Evolutionary conservation across 2,329 filamentous ascomycete genomes (phyloP).

Genomic region (Thelonectria rubi): DNA sequence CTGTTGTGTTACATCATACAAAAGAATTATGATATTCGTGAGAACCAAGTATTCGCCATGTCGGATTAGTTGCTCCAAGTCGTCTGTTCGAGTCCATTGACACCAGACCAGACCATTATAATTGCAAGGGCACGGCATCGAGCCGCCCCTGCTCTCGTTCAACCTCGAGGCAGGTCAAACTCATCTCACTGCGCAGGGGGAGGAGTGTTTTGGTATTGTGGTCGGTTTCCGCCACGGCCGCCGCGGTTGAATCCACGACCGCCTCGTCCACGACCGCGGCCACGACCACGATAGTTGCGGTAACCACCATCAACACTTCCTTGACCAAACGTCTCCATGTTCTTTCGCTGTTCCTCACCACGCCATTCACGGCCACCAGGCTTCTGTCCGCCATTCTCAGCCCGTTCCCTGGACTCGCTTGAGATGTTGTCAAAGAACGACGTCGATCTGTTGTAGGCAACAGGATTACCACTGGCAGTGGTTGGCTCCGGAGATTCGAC

Average conservation of each 20-base stretch:
- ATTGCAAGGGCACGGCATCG: not conserved
- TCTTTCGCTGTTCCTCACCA: constrained; percentile 91
- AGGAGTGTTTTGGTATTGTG: constrained; percentile 44
- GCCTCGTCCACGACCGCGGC: constrained; percentile 73
- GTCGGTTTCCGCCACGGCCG: constrained; percentile 50
- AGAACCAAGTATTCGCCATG: constrained; percentile 19
- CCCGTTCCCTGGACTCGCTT: constrained; percentile 88
- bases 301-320: constrained; percentile 88
- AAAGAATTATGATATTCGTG: constrained; percentile 31
- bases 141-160: constrained; percentile 7
- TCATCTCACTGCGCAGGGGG: constrained; percentile 41
- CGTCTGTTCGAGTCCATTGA: constrained; percentile 1
- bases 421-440: constrained; percentile 99
- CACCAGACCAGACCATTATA: not conserved
- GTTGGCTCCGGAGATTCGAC: constrained; percentile 51
- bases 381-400: constrained; percentile 73
- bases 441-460: constrained; percentile 82
- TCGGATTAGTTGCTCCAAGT: constrained; percentile 20
- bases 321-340: constrained; percentile 97
- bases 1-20: constrained; percentile 46
- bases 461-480: constrained; percentile 55
- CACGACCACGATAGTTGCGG: constrained; percentile 81
- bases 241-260: constrained; percentile 53
- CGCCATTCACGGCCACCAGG: constrained; percentile 88
- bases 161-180: not conserved